Conservation (phyloP, 139 green algal genomes). For the Chlorella sp. region DNA sequence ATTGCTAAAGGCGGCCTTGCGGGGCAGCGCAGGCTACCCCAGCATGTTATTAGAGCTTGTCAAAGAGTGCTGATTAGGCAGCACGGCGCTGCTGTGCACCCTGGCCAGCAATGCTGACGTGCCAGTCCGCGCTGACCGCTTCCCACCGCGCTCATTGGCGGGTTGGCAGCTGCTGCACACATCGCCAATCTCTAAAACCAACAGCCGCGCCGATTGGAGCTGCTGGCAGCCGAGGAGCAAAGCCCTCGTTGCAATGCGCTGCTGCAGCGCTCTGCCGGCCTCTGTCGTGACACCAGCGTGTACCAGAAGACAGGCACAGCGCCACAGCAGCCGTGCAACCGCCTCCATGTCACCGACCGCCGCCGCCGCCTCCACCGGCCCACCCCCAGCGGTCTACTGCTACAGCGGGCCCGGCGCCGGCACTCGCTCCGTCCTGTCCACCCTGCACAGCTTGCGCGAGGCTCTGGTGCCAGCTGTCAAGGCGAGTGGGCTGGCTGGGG, state of each 20-base stretch:
- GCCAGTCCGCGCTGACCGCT: too few species aligned
- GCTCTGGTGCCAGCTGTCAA: conserved; percentile 32
- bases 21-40: neutral
- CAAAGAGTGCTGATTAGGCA: neutral
- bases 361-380: neutral
- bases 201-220: too few species aligned
- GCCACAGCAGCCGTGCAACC: neutral
- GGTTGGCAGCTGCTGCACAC: too few species aligned
- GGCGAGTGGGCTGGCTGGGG: neutral
- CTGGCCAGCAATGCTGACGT: too few species aligned
- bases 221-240: too few species aligned
- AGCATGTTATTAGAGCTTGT: neutral
- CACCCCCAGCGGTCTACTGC: conserved; percentile 29
- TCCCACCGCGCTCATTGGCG: too few species aligned
- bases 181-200: too few species aligned
- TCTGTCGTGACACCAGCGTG: too few species aligned
- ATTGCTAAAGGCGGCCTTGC: neutral
- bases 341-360: neutral
- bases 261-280: too few species aligned
- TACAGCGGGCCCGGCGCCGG: conserved; percentile 71
- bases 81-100: neutral
- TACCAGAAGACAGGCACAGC: neutral
- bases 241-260: too few species aligned
- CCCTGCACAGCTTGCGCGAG: conserved; percentile 37
- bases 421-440: conserved; percentile 47